phyloP scores from a whole-genome alignment of 2,329 filamentous ascomycete species.

The Proliferodiscus dingleyae region DNA sequence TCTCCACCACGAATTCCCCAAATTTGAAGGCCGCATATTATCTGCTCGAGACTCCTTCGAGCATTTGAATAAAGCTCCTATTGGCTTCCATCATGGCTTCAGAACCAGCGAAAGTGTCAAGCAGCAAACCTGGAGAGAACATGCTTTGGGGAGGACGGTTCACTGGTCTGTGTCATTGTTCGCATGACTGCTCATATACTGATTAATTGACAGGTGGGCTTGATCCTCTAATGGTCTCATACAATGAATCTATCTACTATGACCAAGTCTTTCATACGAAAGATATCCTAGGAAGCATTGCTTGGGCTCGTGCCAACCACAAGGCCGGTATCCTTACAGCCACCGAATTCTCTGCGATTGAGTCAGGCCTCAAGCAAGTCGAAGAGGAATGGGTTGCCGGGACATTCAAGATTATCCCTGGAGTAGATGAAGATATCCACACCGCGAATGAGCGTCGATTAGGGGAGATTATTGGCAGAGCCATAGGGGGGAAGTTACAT shows the following conservation, averaged over 20 bases:
- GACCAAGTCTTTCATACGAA: slow-evolving; percentile 74
- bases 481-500: slow-evolving; percentile 83
- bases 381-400: slow-evolving; percentile 48
- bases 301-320: slow-evolving; percentile 74
- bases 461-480: slow-evolving; percentile 81
- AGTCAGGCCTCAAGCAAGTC: slow-evolving; percentile 60
- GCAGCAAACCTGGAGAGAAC: slow-evolving; percentile 29
- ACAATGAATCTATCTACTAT: slow-evolving; percentile 77
- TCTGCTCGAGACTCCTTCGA: slow-evolving; percentile 10
- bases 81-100: slow-evolving; percentile 22
- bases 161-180: slow-evolving; percentile 40
- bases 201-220: slow-evolving; percentile 56
- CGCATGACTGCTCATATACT: slow-evolving; percentile 3
- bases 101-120: slow-evolving; percentile 23
- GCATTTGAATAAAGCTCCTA: not conserved
- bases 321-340: slow-evolving; percentile 69
- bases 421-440: slow-evolving; percentile 59
- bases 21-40: slow-evolving; percentile 7
- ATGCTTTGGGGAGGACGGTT: slow-evolving; percentile 61
- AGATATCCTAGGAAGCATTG: slow-evolving; percentile 75
- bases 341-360: slow-evolving; percentile 69
- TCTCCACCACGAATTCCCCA: slow-evolving; percentile 9
- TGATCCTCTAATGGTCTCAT: slow-evolving; percentile 80
- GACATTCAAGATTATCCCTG: slow-evolving; percentile 47
- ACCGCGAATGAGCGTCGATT: slow-evolving; percentile 68